Base-by-base conservation (phyloP, 495 filamentous ascomycete genomes). In the Neurospora intermedia region DNA sequence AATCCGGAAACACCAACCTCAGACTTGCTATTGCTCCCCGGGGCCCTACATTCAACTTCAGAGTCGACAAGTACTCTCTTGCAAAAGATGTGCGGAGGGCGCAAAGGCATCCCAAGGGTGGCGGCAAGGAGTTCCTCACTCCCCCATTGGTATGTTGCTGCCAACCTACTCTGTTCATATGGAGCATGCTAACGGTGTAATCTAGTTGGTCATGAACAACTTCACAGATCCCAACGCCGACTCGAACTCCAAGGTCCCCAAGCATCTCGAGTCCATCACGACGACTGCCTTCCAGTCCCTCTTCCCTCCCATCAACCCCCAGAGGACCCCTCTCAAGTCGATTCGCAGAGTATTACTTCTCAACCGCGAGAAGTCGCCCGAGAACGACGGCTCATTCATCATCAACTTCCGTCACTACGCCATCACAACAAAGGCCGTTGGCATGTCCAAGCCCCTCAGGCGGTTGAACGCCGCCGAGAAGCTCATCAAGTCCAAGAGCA, bases 131-230 rank as follows among this genome's bases (percentile, higher is more conserved):
- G 77, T 96, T 92, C 78, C 84, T 89, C 69, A 92, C 89, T 38
- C 88, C 95, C 3, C 95, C 95, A 69, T 83, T 98, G 80, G 89
- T 91, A 87, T 71, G 81, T 73, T 66, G 59, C 38, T 69, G 18
- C 20, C 20, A 54, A 54, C 20, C 41, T 42, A 42, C 66, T 70
- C n/a, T 40, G 42, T n/a, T 13, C 42, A 71, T 38, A 38, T 27
- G 40, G 6, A 3, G 23, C 0, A 8, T 70, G 69, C 71, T 78
- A 77, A 78, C 77, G 45, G 71, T 38, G 15, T 18, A 72, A 43
- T 75, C n/a, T 70, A 91, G 88, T 87, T 99, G 20, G 96, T 99
- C 72, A 98, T 99, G 96, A 99, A 99, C 83, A 97, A 97, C 80
- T 97, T 99, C 82, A 88, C 87, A 43, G 91, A 88, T 2, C 86